Conservation (phyloP, 345 rosid genomes). For the Lumnitzera racemosa region DNA sequence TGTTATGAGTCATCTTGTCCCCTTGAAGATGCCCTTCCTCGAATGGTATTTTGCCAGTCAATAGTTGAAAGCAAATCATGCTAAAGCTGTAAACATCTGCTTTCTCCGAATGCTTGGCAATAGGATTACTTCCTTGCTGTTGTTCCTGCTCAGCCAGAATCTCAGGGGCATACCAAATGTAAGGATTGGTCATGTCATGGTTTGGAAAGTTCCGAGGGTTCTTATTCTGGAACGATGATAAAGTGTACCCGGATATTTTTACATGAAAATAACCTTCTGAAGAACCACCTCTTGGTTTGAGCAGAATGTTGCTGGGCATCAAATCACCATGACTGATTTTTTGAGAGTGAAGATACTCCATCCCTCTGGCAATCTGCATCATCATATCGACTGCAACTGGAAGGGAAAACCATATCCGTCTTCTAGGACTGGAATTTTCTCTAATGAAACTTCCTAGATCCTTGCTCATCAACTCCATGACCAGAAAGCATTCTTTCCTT, state of each 20-base stretch:
- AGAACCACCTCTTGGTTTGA: constrained; percentile 46
- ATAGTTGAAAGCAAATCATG: constrained; percentile 76
- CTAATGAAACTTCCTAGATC: constrained; percentile 55
- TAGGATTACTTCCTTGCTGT: constrained; percentile 18
- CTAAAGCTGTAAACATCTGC: constrained; percentile 94
- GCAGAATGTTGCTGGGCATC: constrained; percentile 54
- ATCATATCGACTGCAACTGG: constrained; percentile 71
- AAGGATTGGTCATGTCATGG: constrained; percentile 31
- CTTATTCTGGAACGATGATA: constrained; percentile 24
- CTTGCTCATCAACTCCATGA: constrained; percentile 81
- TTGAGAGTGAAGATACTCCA: constrained; percentile 76
- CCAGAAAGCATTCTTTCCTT: constrained; percentile 58
- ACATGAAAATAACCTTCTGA: constrained; percentile 68
- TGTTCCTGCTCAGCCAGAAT: constrained; percentile 54
- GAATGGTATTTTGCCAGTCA: constrained; percentile 82
- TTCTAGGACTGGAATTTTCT: constrained; percentile 62
- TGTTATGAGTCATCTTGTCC: constrained; percentile 56
- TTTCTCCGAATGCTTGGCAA: constrained; percentile 50
- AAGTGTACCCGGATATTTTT: constrained; percentile 68
- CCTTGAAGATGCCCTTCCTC: constrained; percentile 95
- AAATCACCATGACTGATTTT: constrained; percentile 63
- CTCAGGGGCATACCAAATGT: constrained; percentile 85
- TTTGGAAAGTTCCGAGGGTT: constrained; percentile 20
- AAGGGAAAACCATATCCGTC: constrained; percentile 45
- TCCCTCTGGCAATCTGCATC: constrained; percentile 89